phyloP scores from a whole-genome alignment of 768 basidiomycete species.

The Mycena leptocephala region DNA sequence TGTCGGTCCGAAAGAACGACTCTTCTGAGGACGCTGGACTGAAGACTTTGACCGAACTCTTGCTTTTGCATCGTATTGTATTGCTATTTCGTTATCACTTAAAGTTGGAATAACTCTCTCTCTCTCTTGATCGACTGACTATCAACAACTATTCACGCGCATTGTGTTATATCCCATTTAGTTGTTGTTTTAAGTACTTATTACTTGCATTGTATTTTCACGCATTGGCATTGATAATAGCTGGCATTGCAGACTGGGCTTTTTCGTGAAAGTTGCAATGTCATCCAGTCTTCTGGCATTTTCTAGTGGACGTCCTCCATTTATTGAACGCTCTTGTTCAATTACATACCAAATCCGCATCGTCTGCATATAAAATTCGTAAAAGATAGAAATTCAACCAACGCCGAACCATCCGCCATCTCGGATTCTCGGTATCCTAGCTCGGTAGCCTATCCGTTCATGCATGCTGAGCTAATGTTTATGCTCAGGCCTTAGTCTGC shows the following conservation, averaged over 20 bases:
- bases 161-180: neutral
- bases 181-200: conserved; percentile 7
- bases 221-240: conserved; percentile 23
- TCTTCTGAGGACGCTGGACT: conserved; percentile 55
- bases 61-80: conserved; percentile 22
- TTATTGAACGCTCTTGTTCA: no score
- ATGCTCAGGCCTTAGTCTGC: conserved; percentile 12
- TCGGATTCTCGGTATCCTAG: conserved; percentile 2
- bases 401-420: conserved; percentile 14
- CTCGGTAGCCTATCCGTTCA: conserved; percentile 15
- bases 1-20: conserved; percentile 76
- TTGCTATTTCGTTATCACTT: conserved; percentile 10
- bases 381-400: no score
- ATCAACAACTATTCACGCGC: neutral
- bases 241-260: no score
- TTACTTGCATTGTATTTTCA: conserved; percentile 16
- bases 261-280: no score
- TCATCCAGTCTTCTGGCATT: no score
- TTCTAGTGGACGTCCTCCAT: no score
- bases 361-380: no score
- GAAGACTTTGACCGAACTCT: neutral
- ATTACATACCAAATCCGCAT: no score
- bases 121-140: conserved; percentile 10
- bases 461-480: neutral
- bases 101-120: conserved; percentile 8